A percentile compares a stretch with the other conserved stretches of the same genome.
Evolutionary conservation across 2,329 filamentous ascomycete genomes (phyloP).

Genomic region (Ascochyta lentis): DNA sequence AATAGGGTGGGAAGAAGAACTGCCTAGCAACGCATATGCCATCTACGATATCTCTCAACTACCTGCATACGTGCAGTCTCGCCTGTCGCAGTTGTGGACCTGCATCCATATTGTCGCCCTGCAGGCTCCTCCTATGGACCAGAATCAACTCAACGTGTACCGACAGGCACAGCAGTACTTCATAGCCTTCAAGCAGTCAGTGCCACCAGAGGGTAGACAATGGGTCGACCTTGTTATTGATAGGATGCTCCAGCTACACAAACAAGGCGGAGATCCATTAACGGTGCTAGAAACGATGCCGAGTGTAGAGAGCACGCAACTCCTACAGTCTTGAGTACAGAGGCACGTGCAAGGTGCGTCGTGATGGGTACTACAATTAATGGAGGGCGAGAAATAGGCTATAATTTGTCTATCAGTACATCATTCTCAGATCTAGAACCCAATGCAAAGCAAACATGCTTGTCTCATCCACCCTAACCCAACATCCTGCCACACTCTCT

Average conservation of each 20-base stretch:
- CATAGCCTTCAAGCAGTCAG: neutral
- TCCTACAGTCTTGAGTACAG: neutral
- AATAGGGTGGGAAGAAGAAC: neutral
- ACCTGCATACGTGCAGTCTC: neutral
- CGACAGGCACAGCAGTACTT: neutral
- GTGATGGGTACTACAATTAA: too few species aligned
- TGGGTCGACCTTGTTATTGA: neutral
- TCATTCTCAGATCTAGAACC: too few species aligned
- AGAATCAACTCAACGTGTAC: neutral
- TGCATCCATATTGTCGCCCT: neutral
- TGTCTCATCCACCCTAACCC: too few species aligned
- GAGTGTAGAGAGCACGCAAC: neutral
- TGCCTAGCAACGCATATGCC: neutral
- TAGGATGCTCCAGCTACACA: neutral
- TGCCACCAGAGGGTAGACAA: neutral
- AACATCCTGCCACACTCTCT: too few species aligned
- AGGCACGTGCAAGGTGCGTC: too few species aligned
- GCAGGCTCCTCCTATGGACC: neutral
- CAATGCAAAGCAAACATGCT: too few species aligned
- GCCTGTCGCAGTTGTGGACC: neutral
- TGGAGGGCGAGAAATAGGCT: too few species aligned
- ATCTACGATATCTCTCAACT: conserved; percentile 1
- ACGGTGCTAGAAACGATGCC: neutral
- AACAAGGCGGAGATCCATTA: neutral
- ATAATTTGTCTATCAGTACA: too few species aligned